Conservation (phyloP, 129 eudicot species). For the Heracleum sosnowskyi region DNA sequence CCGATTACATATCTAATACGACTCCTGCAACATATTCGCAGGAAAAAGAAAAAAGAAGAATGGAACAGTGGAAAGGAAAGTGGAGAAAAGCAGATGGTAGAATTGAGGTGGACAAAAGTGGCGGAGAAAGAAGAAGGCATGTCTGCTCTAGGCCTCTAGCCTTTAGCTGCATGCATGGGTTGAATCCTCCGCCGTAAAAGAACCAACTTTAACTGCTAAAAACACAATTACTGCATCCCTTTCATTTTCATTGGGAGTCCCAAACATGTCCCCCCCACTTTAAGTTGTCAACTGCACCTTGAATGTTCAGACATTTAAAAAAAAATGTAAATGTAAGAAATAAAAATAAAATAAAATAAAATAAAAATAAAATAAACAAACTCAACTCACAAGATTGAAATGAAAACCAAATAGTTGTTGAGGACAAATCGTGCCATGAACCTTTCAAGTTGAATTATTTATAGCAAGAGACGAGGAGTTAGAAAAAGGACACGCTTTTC, state of each 20-base stretch:
- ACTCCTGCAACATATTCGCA: no score
- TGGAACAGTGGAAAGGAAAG: neutral
- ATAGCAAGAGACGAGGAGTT: neutral
- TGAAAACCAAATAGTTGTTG: no score
- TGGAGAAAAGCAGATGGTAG: neutral
- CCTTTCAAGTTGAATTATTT: no score
- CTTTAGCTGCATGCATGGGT: neutral
- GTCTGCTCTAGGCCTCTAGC: neutral
- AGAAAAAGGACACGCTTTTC: no score
- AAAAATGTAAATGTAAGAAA: no score
- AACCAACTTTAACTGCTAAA: neutral
- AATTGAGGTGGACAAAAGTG: neutral
- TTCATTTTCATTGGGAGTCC: slow-evolving; percentile 16
- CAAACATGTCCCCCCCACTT: slow-evolving; percentile 24
- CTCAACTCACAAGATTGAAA: no score
- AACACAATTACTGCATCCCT: neutral
- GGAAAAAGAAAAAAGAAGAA: neutral
- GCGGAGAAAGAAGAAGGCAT: neutral
- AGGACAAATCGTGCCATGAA: no score
- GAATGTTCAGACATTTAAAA: neutral
- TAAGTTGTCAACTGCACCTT: slow-evolving; percentile 11
- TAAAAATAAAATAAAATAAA: no score
- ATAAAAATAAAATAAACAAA: no score
- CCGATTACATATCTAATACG: no score
- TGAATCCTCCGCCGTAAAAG: slow-evolving; percentile 22